phyloP scores from a whole-genome alignment of 148 eudicot species.

The Rheum nobile region DNA sequence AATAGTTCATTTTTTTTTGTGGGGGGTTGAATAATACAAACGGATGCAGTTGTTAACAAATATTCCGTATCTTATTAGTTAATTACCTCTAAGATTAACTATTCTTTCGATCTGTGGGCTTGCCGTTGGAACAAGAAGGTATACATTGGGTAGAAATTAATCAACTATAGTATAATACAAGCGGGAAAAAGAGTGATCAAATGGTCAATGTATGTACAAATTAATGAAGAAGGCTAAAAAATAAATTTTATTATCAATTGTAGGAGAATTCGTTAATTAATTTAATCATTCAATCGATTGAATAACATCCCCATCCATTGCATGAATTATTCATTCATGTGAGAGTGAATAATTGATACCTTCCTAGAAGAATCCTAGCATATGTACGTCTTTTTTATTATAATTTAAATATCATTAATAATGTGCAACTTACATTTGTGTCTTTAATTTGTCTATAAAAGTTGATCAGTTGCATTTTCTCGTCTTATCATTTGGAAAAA shows the following conservation, averaged over 20 bases:
- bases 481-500: neutral
- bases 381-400: neutral
- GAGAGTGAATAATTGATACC: slow-evolving; percentile 2
- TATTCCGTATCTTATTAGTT: too few species aligned
- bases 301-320: neutral
- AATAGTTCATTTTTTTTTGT: too few species aligned
- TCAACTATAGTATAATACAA: neutral
- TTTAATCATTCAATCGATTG: neutral
- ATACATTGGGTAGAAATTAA: neutral
- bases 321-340: slow-evolving; percentile 11
- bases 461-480: neutral
- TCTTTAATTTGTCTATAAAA: neutral
- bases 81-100: neutral
- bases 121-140: neutral
- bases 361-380: slow-evolving; percentile 8
- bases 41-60: too few species aligned
- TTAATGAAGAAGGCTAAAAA: neutral
- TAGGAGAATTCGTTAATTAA: neutral
- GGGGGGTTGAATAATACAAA: too few species aligned
- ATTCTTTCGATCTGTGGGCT: neutral
- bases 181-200: neutral
- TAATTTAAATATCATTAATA: neutral
- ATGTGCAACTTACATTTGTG: neutral
- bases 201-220: neutral
- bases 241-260: neutral